These are phyloP conservation scores for Roridomyces roridus DNA, from an alignment of 768 basidiomycete genomes.

Conservation along the genomic window DNA sequence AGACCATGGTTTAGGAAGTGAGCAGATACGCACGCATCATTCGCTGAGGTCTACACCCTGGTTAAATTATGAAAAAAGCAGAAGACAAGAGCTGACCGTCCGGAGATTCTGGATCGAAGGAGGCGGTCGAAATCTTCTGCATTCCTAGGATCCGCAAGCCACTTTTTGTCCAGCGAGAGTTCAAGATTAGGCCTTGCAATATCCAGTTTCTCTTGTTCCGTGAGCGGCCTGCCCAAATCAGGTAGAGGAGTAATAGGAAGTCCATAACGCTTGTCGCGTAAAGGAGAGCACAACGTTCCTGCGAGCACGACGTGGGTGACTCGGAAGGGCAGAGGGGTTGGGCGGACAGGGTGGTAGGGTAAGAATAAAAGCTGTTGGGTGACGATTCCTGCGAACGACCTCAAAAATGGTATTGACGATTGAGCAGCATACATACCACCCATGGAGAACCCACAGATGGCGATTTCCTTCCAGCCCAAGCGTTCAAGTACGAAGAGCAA, in stretches of 20 bases:
- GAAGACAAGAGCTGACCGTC: slow-evolving; percentile 25
- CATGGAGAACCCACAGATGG: slow-evolving; percentile 58
- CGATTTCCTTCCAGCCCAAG: slow-evolving; percentile 48
- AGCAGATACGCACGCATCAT: slow-evolving; percentile 34
- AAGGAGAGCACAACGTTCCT: slow-evolving; percentile 34
- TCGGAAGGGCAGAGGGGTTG: slow-evolving; percentile 44
- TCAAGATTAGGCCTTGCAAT: slow-evolving; percentile 35
- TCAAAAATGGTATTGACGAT: not conserved
- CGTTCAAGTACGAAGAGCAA: slow-evolving; percentile 43
- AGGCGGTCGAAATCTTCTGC: slow-evolving; percentile 31
- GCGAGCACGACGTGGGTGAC: slow-evolving; percentile 48
- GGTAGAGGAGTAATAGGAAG: slow-evolving; percentile 26
- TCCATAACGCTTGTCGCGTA: slow-evolving; percentile 32
- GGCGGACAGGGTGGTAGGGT: slow-evolving; percentile 41
- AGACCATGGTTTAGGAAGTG: not conserved
- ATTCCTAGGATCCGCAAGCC: slow-evolving; percentile 39
- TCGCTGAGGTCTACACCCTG: slow-evolving; percentile 30
- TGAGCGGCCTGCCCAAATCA: slow-evolving; percentile 26
- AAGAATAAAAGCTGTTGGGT: slow-evolving; percentile 52
- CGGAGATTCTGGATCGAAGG: slow-evolving; percentile 30
- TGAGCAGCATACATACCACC: slow-evolving; percentile 40
- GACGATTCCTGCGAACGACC: slow-evolving; percentile 40
- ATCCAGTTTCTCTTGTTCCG: slow-evolving; percentile 37
- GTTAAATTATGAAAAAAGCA: too few relatives aligned
- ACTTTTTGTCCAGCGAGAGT: slow-evolving; percentile 39